A percentile compares a stretch with the other conserved stretches of the same genome.
Conservation (phyloP, 768 basidiomycete species). For the Phylloporus rhodoxanthus region DNA sequence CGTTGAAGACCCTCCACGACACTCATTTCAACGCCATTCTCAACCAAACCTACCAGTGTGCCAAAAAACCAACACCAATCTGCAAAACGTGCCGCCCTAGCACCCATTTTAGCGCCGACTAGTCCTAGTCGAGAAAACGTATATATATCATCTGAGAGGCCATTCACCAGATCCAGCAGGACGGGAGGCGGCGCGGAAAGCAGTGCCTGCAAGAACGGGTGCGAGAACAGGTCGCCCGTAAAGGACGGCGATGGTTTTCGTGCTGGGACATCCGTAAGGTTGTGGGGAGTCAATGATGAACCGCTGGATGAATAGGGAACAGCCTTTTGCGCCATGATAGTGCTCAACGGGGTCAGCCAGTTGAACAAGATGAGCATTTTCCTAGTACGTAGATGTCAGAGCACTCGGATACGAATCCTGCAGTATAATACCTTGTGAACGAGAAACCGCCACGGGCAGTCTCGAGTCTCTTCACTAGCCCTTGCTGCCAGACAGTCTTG, state of each 20-base stretch:
- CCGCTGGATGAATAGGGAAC: conserved; percentile 49
- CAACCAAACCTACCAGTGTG: conserved; percentile 75
- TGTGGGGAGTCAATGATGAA: conserved; percentile 22
- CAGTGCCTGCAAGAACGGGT: conserved; percentile 67
- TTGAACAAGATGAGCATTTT: conserved; percentile 79
- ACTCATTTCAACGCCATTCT: conserved; percentile 74
- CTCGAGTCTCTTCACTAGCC: conserved; percentile 53
- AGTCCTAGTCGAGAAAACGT: conserved; percentile 72
- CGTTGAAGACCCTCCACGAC: conserved; percentile 60
- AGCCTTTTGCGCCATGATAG: conserved; percentile 64
- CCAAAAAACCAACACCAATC: conserved; percentile 85
- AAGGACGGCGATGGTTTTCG: conserved; percentile 5
- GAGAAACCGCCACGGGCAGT: conserved; percentile 57
- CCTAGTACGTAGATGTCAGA: conserved; percentile 35
- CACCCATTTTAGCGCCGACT: conserved; percentile 56
- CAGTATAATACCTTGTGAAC: conserved; percentile 54
- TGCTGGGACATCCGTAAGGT: conserved; percentile 11
- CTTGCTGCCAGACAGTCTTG: conserved; percentile 46
- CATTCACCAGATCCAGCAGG: conserved; percentile 69
- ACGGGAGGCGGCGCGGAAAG: conserved; percentile 80
- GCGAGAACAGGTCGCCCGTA: conserved; percentile 29
- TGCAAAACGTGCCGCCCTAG: conserved; percentile 66
- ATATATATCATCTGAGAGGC: conserved; percentile 70
- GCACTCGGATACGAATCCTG: neutral
- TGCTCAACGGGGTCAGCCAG: conserved; percentile 72